Percentiles rank a stretch among this genome's conserved stretches.
Conservation (phyloP, 1,284 basidiomycete species). For the Malassezia arunalokei region DNA sequence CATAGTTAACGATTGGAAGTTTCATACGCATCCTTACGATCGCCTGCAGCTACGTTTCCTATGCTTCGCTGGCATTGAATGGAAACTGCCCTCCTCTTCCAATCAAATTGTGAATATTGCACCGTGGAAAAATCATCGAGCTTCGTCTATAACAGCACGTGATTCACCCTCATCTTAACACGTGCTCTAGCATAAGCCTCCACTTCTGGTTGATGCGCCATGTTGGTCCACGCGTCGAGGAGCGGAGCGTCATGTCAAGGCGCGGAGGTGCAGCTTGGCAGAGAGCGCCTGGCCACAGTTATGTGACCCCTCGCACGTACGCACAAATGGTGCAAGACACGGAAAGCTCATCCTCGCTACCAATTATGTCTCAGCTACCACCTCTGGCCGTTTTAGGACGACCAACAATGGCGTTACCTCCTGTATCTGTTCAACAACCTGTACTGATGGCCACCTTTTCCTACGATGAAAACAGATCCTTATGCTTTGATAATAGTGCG, state of each 20-base stretch:
- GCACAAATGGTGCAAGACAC: no score
- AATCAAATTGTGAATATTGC: not conserved
- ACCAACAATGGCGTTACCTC: not conserved
- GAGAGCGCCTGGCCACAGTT: no score
- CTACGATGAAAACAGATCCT: conserved; percentile 5
- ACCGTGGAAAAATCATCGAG: conserved; percentile 4
- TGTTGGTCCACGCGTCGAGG: no score
- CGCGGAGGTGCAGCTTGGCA: no score
- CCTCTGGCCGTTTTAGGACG: not conserved
- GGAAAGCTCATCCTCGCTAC: no score
- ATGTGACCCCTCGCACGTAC: no score
- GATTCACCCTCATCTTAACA: not conserved
- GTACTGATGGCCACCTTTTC: conserved; percentile 11
- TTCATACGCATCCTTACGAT: not conserved
- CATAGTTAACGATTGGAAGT: conserved; percentile 3
- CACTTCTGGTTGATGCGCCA: not conserved
- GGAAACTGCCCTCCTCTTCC: not conserved
- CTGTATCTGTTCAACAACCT: conserved; percentile 12
- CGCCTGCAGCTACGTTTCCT: not conserved
- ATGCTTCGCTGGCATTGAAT: conserved; percentile 7
- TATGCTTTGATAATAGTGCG: conserved; percentile 6
- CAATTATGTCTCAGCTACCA: not conserved
- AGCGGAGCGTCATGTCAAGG: no score
- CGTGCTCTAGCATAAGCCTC: not conserved
- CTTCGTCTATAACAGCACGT: conserved; percentile 9